Base-by-base conservation (phyloP, 1,139 yeast species). In the Hanseniaspora sp. region DNA sequence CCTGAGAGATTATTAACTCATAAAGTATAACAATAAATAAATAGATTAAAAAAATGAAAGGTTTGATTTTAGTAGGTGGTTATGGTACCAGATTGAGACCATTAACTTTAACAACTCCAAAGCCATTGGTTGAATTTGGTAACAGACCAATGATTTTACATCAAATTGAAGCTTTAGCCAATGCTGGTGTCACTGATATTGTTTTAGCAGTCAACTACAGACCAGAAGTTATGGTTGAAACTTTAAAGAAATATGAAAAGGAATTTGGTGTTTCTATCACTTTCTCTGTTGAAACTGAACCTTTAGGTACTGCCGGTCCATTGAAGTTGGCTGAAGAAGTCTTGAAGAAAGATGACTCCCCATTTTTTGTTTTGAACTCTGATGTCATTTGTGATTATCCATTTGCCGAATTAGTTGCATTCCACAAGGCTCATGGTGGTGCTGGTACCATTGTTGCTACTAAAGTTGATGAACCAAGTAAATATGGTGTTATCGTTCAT, bases 61-160 rank as follows among this genome's bases (percentile, higher is more conserved):
- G 96, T 69, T 82, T 92, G 72, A 92, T 92, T 78, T 85, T 92
- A 71, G 98, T 92, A 66, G 98, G 98, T 69, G 98, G 98, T 72
- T 92, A 88, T 77, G 99, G 99, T 78, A 92, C 99, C 68, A 94
- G 99, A 77, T 85, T 92, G 77, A 90, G 99, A 80, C 99, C 99
- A 60, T 79, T 92, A 67, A 94, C 99, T 59, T 78, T 94, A 67
- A 90, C 98, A 57, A 79, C 86, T 62, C 99, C 99, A 71, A 94
- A 94, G 76, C 99, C 99, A 55, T 79, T 94, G 72, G 98, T 94
- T 60, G 99, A 94, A 74, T 92, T 92, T 67, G 98, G 88, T 70
- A 92, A 92, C 85, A 86, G 94, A 76, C 97, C 98, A 67, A 85
- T 85, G 94, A 85, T 85, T 65, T 77, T 87, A 67, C 98, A 94